These are phyloP conservation scores for Penicillium alfredii DNA, from an alignment of 495 filamentous ascomycete species.

Conservation along the genomic window DNA sequence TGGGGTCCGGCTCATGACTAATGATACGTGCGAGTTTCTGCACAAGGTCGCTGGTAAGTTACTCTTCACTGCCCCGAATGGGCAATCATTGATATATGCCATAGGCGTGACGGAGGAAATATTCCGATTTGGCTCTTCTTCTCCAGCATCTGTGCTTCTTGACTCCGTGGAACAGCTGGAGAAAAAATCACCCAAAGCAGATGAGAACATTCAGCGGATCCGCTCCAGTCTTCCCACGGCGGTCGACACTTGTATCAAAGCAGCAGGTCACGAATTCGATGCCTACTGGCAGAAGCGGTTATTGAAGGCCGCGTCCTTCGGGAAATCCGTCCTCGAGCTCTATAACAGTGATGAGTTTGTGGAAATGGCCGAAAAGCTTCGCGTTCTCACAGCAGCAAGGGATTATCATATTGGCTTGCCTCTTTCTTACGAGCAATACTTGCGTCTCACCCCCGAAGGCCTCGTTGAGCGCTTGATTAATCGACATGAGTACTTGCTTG, in stretches of 20 bases:
- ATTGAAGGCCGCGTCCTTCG: slow-evolving; percentile 90
- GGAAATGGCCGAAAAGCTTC: slow-evolving; percentile 91
- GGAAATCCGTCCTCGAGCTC: slow-evolving; percentile 91
- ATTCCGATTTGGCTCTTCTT: slow-evolving; percentile 79
- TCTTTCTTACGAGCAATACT: slow-evolving; percentile 85
- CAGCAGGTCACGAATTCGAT: slow-evolving; percentile 86
- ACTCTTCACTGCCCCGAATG: too few species aligned
- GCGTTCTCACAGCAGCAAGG: slow-evolving; percentile 85
- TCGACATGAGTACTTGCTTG: slow-evolving; percentile 85
- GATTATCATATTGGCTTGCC: slow-evolving; percentile 89
- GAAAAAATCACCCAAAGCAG: slow-evolving; percentile 90
- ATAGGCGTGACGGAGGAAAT: slow-evolving; percentile 78
- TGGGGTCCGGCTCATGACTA: slow-evolving; percentile 79
- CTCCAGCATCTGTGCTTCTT: slow-evolving; percentile 80
- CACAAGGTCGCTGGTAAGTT: slow-evolving; percentile 73
- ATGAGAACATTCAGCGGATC: slow-evolving; percentile 95
- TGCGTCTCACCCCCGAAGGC: slow-evolving; percentile 81
- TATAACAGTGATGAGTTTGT: slow-evolving; percentile 98
- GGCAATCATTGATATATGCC: too few species aligned
- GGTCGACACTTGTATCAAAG: slow-evolving; percentile 84
- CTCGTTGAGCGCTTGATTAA: slow-evolving; percentile 80
- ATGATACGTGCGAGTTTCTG: slow-evolving; percentile 89
- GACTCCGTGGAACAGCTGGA: slow-evolving; percentile 91
- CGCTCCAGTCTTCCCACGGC: slow-evolving; percentile 79
- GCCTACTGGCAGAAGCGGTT: slow-evolving; percentile 91